A percentile compares a stretch with the other conserved stretches of the same genome.
These are phyloP conservation scores for Raphanus hybrid DNA, from an alignment of 441 rosid genomes.

Conservation along the genomic window DNA sequence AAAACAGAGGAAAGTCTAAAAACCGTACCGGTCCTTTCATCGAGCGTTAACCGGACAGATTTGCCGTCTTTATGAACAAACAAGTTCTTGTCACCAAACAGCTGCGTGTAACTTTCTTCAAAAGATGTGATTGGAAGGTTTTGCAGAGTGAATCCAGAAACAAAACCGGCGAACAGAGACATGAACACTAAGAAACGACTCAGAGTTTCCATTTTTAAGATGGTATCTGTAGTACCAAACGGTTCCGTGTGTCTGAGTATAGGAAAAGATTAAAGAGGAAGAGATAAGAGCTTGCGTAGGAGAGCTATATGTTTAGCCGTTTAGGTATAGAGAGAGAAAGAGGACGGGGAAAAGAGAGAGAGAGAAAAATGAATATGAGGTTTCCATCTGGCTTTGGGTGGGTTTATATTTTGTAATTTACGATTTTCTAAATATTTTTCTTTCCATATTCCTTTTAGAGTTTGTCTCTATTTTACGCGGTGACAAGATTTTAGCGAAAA, in stretches of 20 bases:
- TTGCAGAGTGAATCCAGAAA: constrained; percentile 55
- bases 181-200: constrained; percentile 35
- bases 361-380: constrained; percentile 34
- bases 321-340: constrained; percentile 20
- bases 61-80: constrained; percentile 80
- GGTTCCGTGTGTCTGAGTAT: constrained; percentile 9
- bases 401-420: constrained; percentile 36
- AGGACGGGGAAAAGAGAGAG: neutral
- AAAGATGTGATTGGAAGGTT: constrained; percentile 64
- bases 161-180: constrained; percentile 47
- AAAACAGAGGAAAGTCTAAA: neutral
- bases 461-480: constrained; percentile 26
- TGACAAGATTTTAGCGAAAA: constrained; percentile 24
- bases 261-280: neutral
- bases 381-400: constrained; percentile 36
- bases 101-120: constrained; percentile 90
- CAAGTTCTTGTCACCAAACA: constrained; percentile 89
- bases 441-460: constrained; percentile 13
- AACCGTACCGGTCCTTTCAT: constrained; percentile 81
- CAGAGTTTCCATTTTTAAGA: constrained; percentile 31
- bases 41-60: constrained; percentile 78
- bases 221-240: neutral
- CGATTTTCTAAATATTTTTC: neutral
- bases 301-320: constrained; percentile 19
- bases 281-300: constrained; percentile 37